These are phyloP conservation scores for Trichosporon faecale DNA, from an alignment of 1,284 basidiomycete genomes.

Conservation along the genomic window DNA sequence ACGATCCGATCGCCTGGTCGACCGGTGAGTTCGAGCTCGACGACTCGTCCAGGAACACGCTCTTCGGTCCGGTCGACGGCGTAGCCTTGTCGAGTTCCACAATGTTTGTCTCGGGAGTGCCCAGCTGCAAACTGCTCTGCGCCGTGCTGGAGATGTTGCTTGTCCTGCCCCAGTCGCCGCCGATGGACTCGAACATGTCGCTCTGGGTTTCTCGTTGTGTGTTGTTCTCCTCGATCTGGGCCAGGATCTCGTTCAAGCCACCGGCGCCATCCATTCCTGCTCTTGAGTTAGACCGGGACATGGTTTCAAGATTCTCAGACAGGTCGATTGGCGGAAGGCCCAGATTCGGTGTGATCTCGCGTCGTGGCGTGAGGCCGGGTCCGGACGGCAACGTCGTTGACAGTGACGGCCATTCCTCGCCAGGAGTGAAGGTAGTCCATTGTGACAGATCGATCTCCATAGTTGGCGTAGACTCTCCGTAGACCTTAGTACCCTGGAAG, in stretches of 20 bases:
- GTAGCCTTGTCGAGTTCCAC: background rate
- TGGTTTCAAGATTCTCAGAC: slow-evolving; percentile 12
- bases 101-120: background rate
- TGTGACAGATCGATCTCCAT: slow-evolving; percentile 39
- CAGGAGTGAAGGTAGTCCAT: slow-evolving; percentile 46
- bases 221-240: slow-evolving; percentile 42
- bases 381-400: slow-evolving; percentile 21
- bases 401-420: slow-evolving; percentile 35
- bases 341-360: slow-evolving; percentile 20
- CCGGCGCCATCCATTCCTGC: slow-evolving; percentile 17
- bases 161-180: slow-evolving; percentile 1
- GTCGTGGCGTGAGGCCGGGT: slow-evolving; percentile 26
- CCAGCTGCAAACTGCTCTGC: slow-evolving; percentile 4
- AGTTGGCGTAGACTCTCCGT: slow-evolving; percentile 42
- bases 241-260: slow-evolving; percentile 42
- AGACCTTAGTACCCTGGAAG: slow-evolving; percentile 24
- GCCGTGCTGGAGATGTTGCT: slow-evolving; percentile 7
- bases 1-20: slow-evolving; percentile 4
- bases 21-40: slow-evolving; percentile 7
- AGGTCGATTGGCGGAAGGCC: slow-evolving; percentile 23
- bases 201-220: slow-evolving; percentile 26
- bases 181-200: slow-evolving; percentile 6
- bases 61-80: background rate
- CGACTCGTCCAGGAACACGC: background rate
- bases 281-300: slow-evolving; percentile 15